Percentiles rank a stretch among this genome's conserved stretches.
These are phyloP conservation scores for Hypoxylon sp. DNA, from an alignment of 2,329 filamentous ascomycete genomes.

Conservation along the genomic window DNA sequence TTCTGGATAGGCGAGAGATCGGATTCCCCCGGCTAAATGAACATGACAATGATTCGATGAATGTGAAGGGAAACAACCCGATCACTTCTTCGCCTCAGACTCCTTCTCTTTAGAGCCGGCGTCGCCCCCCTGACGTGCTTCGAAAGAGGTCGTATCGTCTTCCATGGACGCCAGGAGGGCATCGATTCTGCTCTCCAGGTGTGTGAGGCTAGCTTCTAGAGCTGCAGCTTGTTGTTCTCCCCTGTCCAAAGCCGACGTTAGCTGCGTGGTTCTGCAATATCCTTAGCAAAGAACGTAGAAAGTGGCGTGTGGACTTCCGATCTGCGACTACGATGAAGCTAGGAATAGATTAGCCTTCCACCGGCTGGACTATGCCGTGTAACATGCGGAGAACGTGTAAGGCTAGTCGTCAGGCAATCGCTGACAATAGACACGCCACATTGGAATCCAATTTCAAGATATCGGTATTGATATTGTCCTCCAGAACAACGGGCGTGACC, in stretches of 20 bases:
- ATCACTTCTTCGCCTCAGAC: conserved; percentile 27
- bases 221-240: conserved; percentile 52
- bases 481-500: conserved; percentile 2
- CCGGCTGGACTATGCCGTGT: neutral
- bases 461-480: conserved; percentile 12
- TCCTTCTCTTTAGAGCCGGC: conserved; percentile 13
- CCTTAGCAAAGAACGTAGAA: conserved; percentile 1
- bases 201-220: conserved; percentile 51
- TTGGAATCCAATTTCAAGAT: conserved; percentile 4
- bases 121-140: conserved; percentile 7
- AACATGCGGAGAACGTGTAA: conserved; percentile 3
- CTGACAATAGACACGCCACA: conserved; percentile 14
- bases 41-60: conserved; percentile 13
- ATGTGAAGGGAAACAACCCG: conserved; percentile 6
- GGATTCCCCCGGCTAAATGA: conserved; percentile 11
- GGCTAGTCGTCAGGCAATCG: conserved; percentile 21
- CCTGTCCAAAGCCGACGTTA: conserved; percentile 42
- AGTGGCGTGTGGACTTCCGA: conserved; percentile 18
- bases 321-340: conserved; percentile 8
- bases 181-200: conserved; percentile 51
- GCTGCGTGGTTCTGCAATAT: conserved; percentile 15
- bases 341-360: conserved; percentile 4
- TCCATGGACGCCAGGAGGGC: conserved; percentile 52
- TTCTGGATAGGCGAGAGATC: neutral
- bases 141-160: conserved; percentile 11